Conservation (phyloP, 495 filamentous ascomycete genomes). For the Aspergillus coremiiformis region DNA sequence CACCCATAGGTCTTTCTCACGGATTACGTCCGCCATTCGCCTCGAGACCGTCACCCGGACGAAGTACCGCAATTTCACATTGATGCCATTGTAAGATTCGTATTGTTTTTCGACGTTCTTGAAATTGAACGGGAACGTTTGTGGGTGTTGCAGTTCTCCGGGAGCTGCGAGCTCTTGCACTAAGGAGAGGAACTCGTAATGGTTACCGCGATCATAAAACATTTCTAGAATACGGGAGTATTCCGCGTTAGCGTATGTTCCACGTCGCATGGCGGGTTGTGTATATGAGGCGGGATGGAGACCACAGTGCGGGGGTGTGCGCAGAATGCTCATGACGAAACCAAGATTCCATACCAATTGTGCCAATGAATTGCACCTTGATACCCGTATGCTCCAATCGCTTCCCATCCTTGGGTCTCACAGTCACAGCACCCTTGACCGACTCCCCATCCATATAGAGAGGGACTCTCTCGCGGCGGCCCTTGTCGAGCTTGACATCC, state of each 20-base stretch:
- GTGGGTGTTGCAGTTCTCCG: slow-evolving; percentile 95
- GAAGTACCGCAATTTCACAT: slow-evolving; percentile 97
- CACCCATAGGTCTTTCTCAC: slow-evolving; percentile 99
- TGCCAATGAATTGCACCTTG: slow-evolving; percentile 99
- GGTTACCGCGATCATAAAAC: slow-evolving; percentile 98
- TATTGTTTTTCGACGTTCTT: slow-evolving; percentile 99
- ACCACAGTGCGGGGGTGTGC: neutral
- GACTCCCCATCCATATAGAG: slow-evolving; percentile 98
- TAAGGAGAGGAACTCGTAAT: slow-evolving; percentile 96
- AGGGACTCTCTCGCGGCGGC: slow-evolving; percentile 88
- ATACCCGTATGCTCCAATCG: slow-evolving; percentile 96
- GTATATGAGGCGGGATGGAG: neutral
- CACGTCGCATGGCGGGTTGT: neutral
- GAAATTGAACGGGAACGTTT: slow-evolving; percentile 99
- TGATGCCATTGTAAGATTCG: slow-evolving; percentile 99
- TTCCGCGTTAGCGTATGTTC: neutral
- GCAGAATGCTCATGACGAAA: neutral
- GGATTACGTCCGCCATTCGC: slow-evolving; percentile 94
- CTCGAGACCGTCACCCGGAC: slow-evolving; percentile 93
- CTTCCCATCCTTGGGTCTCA: slow-evolving; percentile 97
- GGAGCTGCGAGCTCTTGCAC: slow-evolving; percentile 94
- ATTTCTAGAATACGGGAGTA: slow-evolving; percentile 55
- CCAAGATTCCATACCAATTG: slow-evolving; percentile 61
- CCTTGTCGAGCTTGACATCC: slow-evolving; percentile 97
- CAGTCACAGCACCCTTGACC: slow-evolving; percentile 89